phyloP scores from a whole-genome alignment of 495 filamentous ascomycete genomes.

The Lindgomyces ingoldianus region DNA sequence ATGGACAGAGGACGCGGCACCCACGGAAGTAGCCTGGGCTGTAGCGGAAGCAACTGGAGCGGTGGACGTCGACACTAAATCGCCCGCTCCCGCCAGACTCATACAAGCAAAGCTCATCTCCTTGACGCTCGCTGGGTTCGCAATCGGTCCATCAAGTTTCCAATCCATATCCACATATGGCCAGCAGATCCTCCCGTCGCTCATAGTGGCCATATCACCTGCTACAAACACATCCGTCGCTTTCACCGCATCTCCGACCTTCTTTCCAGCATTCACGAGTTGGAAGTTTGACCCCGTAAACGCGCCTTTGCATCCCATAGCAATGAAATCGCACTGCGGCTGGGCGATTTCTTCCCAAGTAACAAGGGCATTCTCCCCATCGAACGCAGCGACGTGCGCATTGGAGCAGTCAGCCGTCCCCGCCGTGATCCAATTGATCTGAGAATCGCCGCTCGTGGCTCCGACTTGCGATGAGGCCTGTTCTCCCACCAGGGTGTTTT shows the following conservation, averaged over 20 bases:
- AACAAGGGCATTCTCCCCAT: slow-evolving; percentile 49
- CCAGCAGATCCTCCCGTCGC: slow-evolving; percentile 55
- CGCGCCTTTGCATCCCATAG: slow-evolving; percentile 53
- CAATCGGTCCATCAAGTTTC: slow-evolving; percentile 11
- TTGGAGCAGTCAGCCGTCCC: slow-evolving; percentile 55
- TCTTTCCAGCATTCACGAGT: slow-evolving; percentile 49
- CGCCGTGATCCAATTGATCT: slow-evolving; percentile 55
- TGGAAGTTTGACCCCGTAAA: slow-evolving; percentile 57
- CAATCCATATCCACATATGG: slow-evolving; percentile 50
- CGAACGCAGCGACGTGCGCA: slow-evolving; percentile 55
- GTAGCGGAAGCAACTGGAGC: no score
- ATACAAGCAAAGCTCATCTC: slow-evolving; percentile 56
- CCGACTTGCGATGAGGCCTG: slow-evolving; percentile 53
- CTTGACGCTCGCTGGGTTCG: slow-evolving; percentile 5
- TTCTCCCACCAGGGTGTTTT: slow-evolving; percentile 51
- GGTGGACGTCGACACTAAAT: no score
- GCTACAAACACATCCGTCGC: slow-evolving; percentile 52
- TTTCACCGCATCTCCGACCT: slow-evolving; percentile 48
- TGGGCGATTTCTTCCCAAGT: slow-evolving; percentile 57
- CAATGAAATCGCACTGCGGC: slow-evolving; percentile 53
- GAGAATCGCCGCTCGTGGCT: slow-evolving; percentile 52
- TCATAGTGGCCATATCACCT: slow-evolving; percentile 56
- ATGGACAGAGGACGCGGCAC: no score
- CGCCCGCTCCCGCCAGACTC: slow-evolving; percentile 20
- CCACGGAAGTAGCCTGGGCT: no score